These are phyloP conservation scores for Zangia roseola DNA, from an alignment of 768 basidiomycete genomes.

Conservation along the genomic window DNA sequence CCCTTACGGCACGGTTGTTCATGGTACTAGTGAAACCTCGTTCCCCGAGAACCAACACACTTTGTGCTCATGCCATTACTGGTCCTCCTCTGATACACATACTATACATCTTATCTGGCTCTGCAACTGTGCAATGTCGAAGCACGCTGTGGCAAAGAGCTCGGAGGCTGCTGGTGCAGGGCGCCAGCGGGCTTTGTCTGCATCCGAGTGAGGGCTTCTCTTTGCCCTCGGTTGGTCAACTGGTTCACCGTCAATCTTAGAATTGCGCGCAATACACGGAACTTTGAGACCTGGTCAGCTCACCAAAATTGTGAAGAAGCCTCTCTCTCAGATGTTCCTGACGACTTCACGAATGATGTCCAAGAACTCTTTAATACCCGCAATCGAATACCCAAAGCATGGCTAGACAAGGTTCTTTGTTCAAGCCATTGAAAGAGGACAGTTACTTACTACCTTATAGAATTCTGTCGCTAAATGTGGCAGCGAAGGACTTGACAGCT, in stretches of 20 bases:
- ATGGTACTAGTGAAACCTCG: not conserved
- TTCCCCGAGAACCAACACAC: slow-evolving; percentile 1
- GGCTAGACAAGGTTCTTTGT: slow-evolving; percentile 41
- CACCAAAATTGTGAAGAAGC: slow-evolving; percentile 52
- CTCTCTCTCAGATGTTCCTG: slow-evolving; percentile 44
- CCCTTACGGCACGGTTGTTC: slow-evolving; percentile 17
- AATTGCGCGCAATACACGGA: slow-evolving; percentile 47
- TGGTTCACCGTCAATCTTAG: slow-evolving; percentile 26
- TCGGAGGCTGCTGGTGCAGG: slow-evolving; percentile 12
- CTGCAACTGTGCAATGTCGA: slow-evolving; percentile 17
- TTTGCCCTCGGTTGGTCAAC: not conserved
- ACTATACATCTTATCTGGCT: not conserved
- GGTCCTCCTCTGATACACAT: not conserved
- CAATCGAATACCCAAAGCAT: slow-evolving; percentile 38
- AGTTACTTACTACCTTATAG: slow-evolving; percentile 3
- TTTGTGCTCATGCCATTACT: slow-evolving; percentile 1
- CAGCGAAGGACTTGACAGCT: slow-evolving; percentile 17
- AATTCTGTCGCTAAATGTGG: slow-evolving; percentile 3
- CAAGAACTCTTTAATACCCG: slow-evolving; percentile 38
- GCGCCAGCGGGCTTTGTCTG: slow-evolving; percentile 40
- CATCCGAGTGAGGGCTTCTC: slow-evolving; percentile 41
- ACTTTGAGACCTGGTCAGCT: slow-evolving; percentile 52
- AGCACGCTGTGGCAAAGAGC: slow-evolving; percentile 9
- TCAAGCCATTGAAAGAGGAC: not conserved
- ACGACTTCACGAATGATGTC: slow-evolving; percentile 36